Percentiles rank a stretch among this genome's conserved stretches.
phyloP scores from a whole-genome alignment of 257 asterid genomes.

The Oldenlandia corymbosa region DNA sequence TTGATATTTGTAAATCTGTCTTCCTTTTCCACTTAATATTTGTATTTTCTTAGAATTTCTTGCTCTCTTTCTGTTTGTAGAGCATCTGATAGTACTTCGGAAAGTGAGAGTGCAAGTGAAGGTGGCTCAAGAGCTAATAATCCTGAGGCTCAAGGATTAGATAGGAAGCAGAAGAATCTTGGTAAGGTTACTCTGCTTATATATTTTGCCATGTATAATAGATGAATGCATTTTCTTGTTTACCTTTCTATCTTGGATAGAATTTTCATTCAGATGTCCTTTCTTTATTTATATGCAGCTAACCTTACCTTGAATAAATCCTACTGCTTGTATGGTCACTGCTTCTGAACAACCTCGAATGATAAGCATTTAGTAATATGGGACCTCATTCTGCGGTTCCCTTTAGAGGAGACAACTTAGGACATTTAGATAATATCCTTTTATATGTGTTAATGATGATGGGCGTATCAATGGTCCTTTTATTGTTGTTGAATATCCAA shows the following conservation, averaged over 20 bases:
- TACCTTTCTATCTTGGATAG: not conserved
- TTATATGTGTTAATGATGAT: not conserved
- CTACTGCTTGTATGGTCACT: too few relatives aligned
- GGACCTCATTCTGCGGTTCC: not conserved
- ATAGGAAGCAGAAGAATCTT: constrained; percentile 34
- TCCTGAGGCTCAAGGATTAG: constrained; percentile 28
- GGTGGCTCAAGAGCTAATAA: constrained; percentile 48
- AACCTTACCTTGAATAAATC: not conserved
- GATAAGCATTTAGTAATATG: not conserved
- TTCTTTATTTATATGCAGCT: not conserved
- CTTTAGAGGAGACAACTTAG: not conserved
- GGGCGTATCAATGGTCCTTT: not conserved
- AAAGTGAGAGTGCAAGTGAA: constrained; percentile 45
- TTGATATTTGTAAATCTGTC: not conserved
- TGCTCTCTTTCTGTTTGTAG: constrained; percentile 31
- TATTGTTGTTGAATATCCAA: too few relatives aligned
- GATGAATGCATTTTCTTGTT: not conserved
- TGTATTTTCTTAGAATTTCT: not conserved
- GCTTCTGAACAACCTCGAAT: not conserved
- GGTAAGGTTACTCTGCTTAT: constrained; percentile 28
- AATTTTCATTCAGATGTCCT: not conserved
- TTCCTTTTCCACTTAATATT: not conserved
- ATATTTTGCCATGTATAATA: not conserved
- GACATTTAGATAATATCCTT: not conserved
- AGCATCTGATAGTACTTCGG: constrained; percentile 45